Evolutionary conservation across 192 early-diverging fungal genomes (phyloP).

Genomic region (Rhizophagus prolifer): DNA sequence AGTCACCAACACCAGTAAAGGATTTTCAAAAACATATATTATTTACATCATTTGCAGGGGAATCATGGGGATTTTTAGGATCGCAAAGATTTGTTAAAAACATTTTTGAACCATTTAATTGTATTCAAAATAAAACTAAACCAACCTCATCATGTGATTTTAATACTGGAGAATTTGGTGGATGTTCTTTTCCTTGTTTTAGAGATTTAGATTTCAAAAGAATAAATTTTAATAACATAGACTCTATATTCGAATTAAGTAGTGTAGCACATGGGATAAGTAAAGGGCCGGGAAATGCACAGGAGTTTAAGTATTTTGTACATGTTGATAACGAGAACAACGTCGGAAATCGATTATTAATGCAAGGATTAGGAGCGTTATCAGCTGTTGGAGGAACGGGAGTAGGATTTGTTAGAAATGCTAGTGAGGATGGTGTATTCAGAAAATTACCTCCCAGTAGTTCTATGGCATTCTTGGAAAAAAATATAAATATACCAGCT

Average conservation of each 20-base stretch:
- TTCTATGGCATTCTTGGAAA: slow-evolving; percentile 67
- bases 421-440: slow-evolving; percentile 44
- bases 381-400: background rate
- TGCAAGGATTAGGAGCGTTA: slow-evolving; percentile 11
- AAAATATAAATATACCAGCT: slow-evolving; percentile 59
- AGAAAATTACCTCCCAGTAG: slow-evolving; percentile 68
- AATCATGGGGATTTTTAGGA: slow-evolving; percentile 76
- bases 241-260: slow-evolving; percentile 69
- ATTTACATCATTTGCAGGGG: slow-evolving; percentile 73
- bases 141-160: slow-evolving; percentile 32
- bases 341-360: background rate
- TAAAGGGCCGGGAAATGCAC: background rate
- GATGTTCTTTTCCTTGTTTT: slow-evolving; percentile 66
- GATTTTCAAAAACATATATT: slow-evolving; percentile 66
- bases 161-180: slow-evolving; percentile 25
- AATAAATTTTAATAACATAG: slow-evolving; percentile 67
- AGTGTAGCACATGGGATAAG: slow-evolving; percentile 48
- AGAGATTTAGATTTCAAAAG: slow-evolving; percentile 60
- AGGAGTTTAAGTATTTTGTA: slow-evolving; percentile 34
- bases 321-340: slow-evolving; percentile 50
- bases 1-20: slow-evolving; percentile 46
- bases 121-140: slow-evolving; percentile 42
- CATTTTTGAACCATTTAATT: slow-evolving; percentile 55
- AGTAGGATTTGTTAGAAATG: slow-evolving; percentile 39
- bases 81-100: slow-evolving; percentile 81